A percentile compares a stretch with the other conserved stretches of the same genome.
Evolutionary conservation across 192 early-diverging fungal species (phyloP).

Genomic region (Backusella parvicylindrica): DNA sequence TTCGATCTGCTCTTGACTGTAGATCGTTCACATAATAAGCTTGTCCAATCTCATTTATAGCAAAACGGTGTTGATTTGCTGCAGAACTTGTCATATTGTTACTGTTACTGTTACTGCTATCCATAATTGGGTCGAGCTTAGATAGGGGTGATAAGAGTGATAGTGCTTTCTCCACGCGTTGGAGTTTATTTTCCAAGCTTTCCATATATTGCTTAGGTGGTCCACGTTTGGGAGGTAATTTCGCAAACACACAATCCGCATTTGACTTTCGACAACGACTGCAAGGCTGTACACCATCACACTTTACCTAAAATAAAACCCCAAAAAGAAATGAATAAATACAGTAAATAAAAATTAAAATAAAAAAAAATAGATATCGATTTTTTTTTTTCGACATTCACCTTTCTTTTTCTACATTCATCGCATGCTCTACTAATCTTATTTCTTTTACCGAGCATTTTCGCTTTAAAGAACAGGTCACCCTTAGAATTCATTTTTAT

Average conservation of each 20-base stretch:
- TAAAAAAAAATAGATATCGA: not conserved
- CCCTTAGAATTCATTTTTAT: not conserved
- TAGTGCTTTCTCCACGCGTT: slow-evolving; percentile 31
- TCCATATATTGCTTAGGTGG: slow-evolving; percentile 43
- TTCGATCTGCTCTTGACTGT: slow-evolving; percentile 6
- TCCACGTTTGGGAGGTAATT: slow-evolving; percentile 30
- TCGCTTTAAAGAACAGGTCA: not conserved
- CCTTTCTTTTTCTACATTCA: slow-evolving; percentile 36
- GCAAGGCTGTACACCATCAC: slow-evolving; percentile 38
- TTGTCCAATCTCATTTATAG: slow-evolving; percentile 35
- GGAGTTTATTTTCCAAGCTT: slow-evolving; percentile 26
- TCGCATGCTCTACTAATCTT: slow-evolving; percentile 35
- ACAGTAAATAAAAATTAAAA: not conserved
- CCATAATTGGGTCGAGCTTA: not conserved
- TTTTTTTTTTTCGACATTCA: slow-evolving; percentile 4
- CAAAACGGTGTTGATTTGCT: not conserved
- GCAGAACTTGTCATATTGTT: not conserved
- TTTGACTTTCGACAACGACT: slow-evolving; percentile 27
- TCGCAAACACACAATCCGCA: slow-evolving; percentile 24
- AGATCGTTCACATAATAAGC: slow-evolving; percentile 24
- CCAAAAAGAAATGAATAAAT: not conserved
- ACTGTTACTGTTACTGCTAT: not conserved
- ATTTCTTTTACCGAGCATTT: slow-evolving; percentile 11
- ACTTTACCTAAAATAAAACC: slow-evolving; percentile 29
- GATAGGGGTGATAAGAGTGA: not conserved